phyloP scores from a whole-genome alignment of 805 yeast genomes.

The Cyberlindnera misumaiensis region DNA sequence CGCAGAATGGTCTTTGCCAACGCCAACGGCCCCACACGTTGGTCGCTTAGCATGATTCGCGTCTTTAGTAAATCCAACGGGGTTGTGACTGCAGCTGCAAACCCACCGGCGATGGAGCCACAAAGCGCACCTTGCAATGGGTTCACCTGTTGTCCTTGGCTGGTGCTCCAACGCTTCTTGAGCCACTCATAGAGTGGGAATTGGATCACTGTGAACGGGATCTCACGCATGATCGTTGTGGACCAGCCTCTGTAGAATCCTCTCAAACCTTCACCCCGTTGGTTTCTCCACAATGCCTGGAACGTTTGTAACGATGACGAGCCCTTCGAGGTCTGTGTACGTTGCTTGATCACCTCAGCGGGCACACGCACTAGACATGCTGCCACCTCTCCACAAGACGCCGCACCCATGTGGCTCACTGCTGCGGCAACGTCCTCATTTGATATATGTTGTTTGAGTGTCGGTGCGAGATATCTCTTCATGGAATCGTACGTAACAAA shows the following conservation, averaged over 20 bases:
- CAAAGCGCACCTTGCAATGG: conserved; percentile 78
- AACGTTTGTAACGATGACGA: conserved; percentile 72
- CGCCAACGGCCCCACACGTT: conserved; percentile 36
- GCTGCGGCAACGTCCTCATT: conserved; percentile 27
- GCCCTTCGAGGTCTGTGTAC: conserved; percentile 68
- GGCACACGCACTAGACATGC: conserved; percentile 96
- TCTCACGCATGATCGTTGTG: conserved; percentile 89
- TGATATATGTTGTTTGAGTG: conserved; percentile 21
- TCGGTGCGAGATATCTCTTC: conserved; percentile 43
- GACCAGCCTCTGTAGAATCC: conserved; percentile 93
- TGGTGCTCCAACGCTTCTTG: conserved; percentile 52
- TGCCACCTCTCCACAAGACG: conserved; percentile 84
- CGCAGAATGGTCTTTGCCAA: conserved; percentile 46
- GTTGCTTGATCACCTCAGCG: conserved; percentile 91
- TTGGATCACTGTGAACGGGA: conserved; percentile 93
- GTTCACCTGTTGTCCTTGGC: conserved; percentile 36
- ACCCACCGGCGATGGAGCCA: conserved; percentile 77
- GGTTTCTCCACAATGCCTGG: conserved; percentile 50
- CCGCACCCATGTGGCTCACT: conserved; percentile 74
- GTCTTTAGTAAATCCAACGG: conserved; percentile 78
- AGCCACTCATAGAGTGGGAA: conserved; percentile 88
- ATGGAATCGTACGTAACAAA: conserved; percentile 79
- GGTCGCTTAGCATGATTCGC: conserved; percentile 70
- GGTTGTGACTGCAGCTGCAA: conserved; percentile 77
- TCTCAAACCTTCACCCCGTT: conserved; percentile 68